A percentile compares a stretch with the other conserved stretches of the same genome.
phyloP scores from a whole-genome alignment of 768 basidiomycete species.

The Goffeauzyma gilvescens region DNA sequence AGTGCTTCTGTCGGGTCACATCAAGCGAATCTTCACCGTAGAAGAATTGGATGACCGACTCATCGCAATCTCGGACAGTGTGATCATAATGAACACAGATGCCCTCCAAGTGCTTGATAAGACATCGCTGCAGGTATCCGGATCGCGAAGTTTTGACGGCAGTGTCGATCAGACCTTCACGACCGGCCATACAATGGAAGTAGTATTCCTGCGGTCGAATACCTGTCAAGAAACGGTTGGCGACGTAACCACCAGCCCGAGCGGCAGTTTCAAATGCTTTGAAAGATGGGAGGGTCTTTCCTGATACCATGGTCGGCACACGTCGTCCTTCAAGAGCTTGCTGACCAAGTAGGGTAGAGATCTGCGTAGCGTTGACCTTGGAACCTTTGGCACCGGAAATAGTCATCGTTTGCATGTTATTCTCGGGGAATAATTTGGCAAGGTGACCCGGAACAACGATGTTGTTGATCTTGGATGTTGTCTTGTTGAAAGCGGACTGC shows the following conservation, averaged over 20 bases:
- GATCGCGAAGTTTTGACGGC: slow-evolving; percentile 98
- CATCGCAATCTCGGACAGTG: slow-evolving; percentile 88
- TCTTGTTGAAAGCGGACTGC: slow-evolving; percentile 39
- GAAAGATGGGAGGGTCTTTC: slow-evolving; percentile 95
- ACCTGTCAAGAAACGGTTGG: slow-evolving; percentile 94
- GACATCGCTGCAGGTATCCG: slow-evolving; percentile 89
- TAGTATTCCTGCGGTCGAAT: slow-evolving; percentile 98
- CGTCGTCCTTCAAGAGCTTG: slow-evolving; percentile 96
- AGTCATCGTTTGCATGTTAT: slow-evolving; percentile 99
- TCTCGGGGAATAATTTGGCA: slow-evolving; percentile 83
- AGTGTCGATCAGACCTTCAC: slow-evolving; percentile 96
- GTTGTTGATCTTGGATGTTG: slow-evolving; percentile 78
- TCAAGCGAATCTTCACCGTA: slow-evolving; percentile 95
- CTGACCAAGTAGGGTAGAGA: slow-evolving; percentile 93
- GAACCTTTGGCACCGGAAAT: slow-evolving; percentile 95
- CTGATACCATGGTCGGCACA: slow-evolving; percentile 96
- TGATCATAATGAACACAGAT: slow-evolving; percentile 93
- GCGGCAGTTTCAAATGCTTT: slow-evolving; percentile 93
- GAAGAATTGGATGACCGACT: slow-evolving; percentile 80
- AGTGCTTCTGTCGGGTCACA: slow-evolving; percentile 90
- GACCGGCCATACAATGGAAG: slow-evolving; percentile 99
- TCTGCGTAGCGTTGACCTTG: slow-evolving; percentile 89
- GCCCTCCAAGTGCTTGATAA: slow-evolving; percentile 96
- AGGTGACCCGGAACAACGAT: slow-evolving; percentile 68
- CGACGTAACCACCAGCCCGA: slow-evolving; percentile 93